Conservation (phyloP, 441 rosid genomes). For the Oxalis stricta region DNA sequence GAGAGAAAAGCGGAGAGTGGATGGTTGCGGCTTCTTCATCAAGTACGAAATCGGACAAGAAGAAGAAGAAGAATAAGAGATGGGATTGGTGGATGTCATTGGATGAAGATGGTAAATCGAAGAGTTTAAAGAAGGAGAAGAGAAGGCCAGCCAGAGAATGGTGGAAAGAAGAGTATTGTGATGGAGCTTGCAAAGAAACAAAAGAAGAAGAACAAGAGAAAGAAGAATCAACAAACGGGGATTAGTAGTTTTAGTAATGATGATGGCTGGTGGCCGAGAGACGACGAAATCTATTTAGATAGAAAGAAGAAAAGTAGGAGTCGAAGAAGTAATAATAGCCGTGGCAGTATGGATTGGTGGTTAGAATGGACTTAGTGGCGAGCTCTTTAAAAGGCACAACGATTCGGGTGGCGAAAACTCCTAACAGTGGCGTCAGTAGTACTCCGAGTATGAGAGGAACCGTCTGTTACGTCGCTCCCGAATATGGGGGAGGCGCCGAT, state of each 20-base stretch:
- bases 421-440: constrained; percentile 62
- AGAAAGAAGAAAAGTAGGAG: constrained; percentile 37
- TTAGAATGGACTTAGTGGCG: constrained; percentile 65
- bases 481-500: constrained; percentile 54
- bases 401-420: constrained; percentile 60
- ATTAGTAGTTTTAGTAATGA: constrained; percentile 21
- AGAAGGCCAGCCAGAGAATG: constrained; percentile 72
- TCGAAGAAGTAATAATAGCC: constrained; percentile 30
- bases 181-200: constrained; percentile 58
- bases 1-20: constrained; percentile 64
- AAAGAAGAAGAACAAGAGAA: constrained; percentile 51
- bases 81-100: constrained; percentile 83
- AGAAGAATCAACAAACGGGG: constrained; percentile 31
- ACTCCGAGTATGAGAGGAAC: constrained; percentile 98
- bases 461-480: constrained; percentile 80
- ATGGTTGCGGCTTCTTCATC: constrained; percentile 45
- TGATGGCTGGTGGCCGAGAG: constrained; percentile 50
- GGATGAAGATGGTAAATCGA: constrained; percentile 42
- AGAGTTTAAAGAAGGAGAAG: constrained; percentile 32
- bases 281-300: constrained; percentile 27
- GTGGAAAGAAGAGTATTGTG: constrained; percentile 91
- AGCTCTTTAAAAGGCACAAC: constrained; percentile 36
- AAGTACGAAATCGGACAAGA: constrained; percentile 25
- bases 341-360: constrained; percentile 66
- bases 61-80: constrained; percentile 40